Percentiles rank a stretch among this genome's conserved stretches.
Conservation (phyloP, 169 alveolate genomes). For the Eimeria praecox region DNA sequence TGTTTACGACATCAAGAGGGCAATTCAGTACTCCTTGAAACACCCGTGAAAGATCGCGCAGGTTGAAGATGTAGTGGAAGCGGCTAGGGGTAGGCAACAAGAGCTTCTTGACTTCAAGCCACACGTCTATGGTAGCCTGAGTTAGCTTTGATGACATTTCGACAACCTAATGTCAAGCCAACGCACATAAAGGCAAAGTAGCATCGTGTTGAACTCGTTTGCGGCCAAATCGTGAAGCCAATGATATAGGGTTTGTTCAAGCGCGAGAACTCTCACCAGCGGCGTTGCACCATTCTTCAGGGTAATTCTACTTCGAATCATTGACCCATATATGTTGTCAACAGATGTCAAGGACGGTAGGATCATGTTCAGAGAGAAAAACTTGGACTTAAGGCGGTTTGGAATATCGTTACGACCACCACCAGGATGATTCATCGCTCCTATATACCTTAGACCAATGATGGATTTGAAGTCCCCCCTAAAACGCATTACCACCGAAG, state of each 20-base stretch:
- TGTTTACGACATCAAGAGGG: constrained; percentile 87
- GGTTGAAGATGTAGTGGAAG: constrained; percentile 98
- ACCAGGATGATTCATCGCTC: constrained; percentile 98
- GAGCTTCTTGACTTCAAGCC: constrained; percentile 89
- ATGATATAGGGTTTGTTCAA: not conserved
- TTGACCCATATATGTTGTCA: constrained; percentile 97
- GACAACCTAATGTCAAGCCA: constrained; percentile 87
- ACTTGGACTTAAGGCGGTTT: constrained; percentile 96
- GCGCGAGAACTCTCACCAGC: constrained; percentile 40
- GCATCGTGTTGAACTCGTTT: not conserved
- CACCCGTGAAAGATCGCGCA: constrained; percentile 98
- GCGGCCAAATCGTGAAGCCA: not conserved
- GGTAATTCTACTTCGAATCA: constrained; percentile 94
- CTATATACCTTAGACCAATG: constrained; percentile 94
- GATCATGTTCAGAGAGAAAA: constrained; percentile 97
- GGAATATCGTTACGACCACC: constrained; percentile 99
- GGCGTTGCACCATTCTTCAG: constrained; percentile 88
- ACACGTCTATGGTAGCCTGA: constrained; percentile 95
- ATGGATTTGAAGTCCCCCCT: constrained; percentile 96
- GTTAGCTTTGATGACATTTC: constrained; percentile 91
- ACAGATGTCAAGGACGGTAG: constrained; percentile 96
- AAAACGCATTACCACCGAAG: not conserved
- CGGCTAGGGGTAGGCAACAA: constrained; percentile 93
- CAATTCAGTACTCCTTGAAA: constrained; percentile 95
- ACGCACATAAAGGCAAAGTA: constrained; percentile 25